Conservation (phyloP, 495 filamentous ascomycete species). For the Penicillium macrosclerotiorum region DNA sequence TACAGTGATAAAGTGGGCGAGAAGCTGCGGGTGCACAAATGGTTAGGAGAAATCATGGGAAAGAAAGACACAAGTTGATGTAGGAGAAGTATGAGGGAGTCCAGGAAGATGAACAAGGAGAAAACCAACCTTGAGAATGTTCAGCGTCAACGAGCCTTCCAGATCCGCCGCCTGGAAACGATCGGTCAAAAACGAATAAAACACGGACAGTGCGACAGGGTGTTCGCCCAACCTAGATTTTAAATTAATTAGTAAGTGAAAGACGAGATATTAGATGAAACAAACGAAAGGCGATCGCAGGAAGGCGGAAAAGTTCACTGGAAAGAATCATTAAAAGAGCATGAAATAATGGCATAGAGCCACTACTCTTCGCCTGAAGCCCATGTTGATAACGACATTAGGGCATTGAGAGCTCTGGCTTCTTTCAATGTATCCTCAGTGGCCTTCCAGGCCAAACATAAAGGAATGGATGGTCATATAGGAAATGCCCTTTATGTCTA, state of each 20-base stretch:
- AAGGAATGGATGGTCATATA: constrained; percentile 1
- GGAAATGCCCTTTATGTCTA: constrained; percentile 23
- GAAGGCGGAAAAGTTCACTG: background rate
- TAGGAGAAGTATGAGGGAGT: constrained; percentile 12
- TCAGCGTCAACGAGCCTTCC: constrained; percentile 59
- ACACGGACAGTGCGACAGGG: constrained; percentile 50
- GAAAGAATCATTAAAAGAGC: background rate
- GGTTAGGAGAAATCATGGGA: no score
- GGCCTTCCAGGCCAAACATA: background rate
- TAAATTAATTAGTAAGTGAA: constrained; percentile 28
- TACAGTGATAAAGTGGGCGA: constrained; percentile 62
- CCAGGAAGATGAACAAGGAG: background rate
- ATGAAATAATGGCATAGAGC: background rate
- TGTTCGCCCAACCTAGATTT: constrained; percentile 55
- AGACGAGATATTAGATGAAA: background rate
- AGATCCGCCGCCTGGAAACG: constrained; percentile 65
- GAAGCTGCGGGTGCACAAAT: no score
- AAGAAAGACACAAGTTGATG: constrained; percentile 2
- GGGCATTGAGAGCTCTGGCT: background rate
- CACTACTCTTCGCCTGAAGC: background rate
- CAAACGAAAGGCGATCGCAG: background rate
- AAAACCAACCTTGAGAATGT: constrained; percentile 56
- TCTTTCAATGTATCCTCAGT: background rate
- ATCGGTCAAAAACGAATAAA: constrained; percentile 64
- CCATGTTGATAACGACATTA: no score